Evolutionary conservation across 768 basidiomycete species (phyloP).

Genomic region (Pilatotrama ljubarskyi): DNA sequence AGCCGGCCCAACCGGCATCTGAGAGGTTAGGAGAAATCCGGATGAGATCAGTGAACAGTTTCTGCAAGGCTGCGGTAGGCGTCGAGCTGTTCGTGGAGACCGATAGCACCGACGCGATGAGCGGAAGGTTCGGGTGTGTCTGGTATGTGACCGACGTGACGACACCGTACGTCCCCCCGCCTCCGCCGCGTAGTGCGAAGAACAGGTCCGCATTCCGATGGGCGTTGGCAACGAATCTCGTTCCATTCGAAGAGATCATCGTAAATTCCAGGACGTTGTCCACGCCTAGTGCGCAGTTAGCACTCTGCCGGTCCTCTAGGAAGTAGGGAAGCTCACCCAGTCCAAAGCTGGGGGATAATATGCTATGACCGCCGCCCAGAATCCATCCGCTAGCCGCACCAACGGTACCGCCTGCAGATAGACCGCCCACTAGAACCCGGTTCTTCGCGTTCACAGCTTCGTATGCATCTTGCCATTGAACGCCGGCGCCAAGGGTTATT

Average conservation of each 20-base stretch:
- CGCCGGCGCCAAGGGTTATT: conserved; percentile 38
- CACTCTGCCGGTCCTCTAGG: conserved; percentile 11
- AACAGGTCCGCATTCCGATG: conserved; percentile 51
- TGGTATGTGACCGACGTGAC: conserved; percentile 47
- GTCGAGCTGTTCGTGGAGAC: conserved; percentile 13
- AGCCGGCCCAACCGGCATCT: conserved; percentile 12
- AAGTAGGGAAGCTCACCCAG: conserved; percentile 24
- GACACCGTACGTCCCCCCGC: conserved; percentile 38
- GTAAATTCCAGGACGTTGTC: conserved; percentile 42
- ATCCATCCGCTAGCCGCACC: conserved; percentile 50
- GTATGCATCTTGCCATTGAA: conserved; percentile 10
- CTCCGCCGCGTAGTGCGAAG: conserved; percentile 51
- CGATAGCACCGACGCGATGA: conserved; percentile 31
- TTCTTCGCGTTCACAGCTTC: conserved; percentile 3
- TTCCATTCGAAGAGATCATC: conserved; percentile 53
- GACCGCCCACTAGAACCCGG: conserved; percentile 3
- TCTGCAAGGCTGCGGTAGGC: conserved; percentile 3
- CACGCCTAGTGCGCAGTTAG: conserved; percentile 18
- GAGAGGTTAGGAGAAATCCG: conserved; percentile 9
- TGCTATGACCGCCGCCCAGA: conserved; percentile 34
- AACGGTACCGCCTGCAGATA: conserved; percentile 36
- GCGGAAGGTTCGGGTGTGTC: conserved; percentile 41
- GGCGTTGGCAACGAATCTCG: conserved; percentile 43
- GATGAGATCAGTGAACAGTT: conserved; percentile 2
- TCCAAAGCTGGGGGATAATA: conserved; percentile 31